phyloP scores from a whole-genome alignment of 306 rosid genomes.

The Senna tora region DNA sequence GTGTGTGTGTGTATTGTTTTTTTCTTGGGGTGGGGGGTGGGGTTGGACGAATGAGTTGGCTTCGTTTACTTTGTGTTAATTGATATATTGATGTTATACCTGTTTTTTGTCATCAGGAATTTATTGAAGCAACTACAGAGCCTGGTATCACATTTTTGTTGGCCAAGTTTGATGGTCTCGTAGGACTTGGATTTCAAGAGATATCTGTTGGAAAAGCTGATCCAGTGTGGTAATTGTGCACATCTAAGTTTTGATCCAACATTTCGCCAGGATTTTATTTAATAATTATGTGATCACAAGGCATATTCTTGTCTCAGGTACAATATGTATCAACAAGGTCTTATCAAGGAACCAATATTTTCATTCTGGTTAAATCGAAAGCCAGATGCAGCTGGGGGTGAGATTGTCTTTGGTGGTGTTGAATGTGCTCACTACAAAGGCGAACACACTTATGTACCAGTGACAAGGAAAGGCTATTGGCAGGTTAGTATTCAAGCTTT shows the following conservation, averaged over 20 bases:
- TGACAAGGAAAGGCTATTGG: slow-evolving; percentile 89
- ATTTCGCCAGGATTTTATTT: slow-evolving; percentile 13
- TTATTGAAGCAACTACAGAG: slow-evolving; percentile 84
- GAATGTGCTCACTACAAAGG: slow-evolving; percentile 93
- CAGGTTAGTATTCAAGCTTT: slow-evolving; percentile 60
- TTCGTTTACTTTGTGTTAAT: too few relatives aligned
- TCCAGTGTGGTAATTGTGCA: slow-evolving; percentile 75
- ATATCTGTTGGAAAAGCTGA: slow-evolving; percentile 74
- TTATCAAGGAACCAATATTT: slow-evolving; percentile 75
- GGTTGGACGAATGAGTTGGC: too few relatives aligned
- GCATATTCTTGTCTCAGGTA: slow-evolving; percentile 62
- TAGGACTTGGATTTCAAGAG: slow-evolving; percentile 97
- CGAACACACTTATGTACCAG: slow-evolving; percentile 85
- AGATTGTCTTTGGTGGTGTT: slow-evolving; percentile 91
- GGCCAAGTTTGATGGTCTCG: slow-evolving; percentile 86
- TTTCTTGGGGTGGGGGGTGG: too few relatives aligned
- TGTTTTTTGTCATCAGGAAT: slow-evolving; percentile 54
- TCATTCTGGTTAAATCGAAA: slow-evolving; percentile 97
- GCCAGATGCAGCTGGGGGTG: slow-evolving; percentile 74
- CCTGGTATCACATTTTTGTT: slow-evolving; percentile 70
- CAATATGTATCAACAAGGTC: slow-evolving; percentile 81
- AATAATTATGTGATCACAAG: slow-evolving; percentile 15
- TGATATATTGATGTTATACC: slow-evolving; percentile 6
- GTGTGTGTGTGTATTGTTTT: too few relatives aligned
- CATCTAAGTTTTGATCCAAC: slow-evolving; percentile 22